Percentiles rank a stretch among this genome's conserved stretches.
Conservation (phyloP, 768 basidiomycete species). For the Hericium alpestre region DNA sequence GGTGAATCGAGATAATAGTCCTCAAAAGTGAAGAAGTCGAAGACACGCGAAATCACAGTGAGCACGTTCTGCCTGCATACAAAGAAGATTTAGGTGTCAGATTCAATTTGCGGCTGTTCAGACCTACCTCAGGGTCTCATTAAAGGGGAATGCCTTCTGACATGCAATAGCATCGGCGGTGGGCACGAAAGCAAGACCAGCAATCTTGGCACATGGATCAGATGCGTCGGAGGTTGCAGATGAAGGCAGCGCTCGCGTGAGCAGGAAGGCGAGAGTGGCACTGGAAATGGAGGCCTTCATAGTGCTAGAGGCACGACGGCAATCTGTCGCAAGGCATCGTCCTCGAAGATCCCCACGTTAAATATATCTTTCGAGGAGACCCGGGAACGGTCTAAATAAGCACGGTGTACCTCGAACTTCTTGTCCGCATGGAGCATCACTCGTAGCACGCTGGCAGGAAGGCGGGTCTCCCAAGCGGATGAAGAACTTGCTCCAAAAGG, state of each 20-base stretch:
- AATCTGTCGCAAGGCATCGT: not conserved
- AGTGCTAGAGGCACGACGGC: not conserved
- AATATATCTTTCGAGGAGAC: not conserved
- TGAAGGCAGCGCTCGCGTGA: not conserved
- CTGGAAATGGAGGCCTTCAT: not conserved
- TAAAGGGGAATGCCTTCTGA: conserved; percentile 26
- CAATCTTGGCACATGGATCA: conserved; percentile 26
- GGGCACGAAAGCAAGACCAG: conserved; percentile 31
- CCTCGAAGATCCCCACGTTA: not conserved
- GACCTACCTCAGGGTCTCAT: conserved; percentile 18
- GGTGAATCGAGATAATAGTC: conserved; percentile 27
- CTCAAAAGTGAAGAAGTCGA: conserved; percentile 32
- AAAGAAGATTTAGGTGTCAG: not conserved
- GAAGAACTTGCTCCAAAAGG: not conserved
- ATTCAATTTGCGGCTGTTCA: not conserved
- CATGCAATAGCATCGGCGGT: conserved; percentile 47
- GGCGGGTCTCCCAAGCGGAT: not conserved
- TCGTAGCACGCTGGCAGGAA: not conserved
- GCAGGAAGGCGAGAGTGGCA: not conserved
- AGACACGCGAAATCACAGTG: conserved; percentile 21
- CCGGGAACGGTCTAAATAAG: not conserved
- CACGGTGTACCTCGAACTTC: not conserved
- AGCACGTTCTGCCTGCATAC: conserved; percentile 22
- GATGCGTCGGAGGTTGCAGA: not conserved
- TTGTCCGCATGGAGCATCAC: not conserved